Percentiles rank a stretch among this genome's conserved stretches.
These are phyloP conservation scores for Myrica gale DNA, from an alignment of 306 rosid genomes.

Conservation along the genomic window DNA sequence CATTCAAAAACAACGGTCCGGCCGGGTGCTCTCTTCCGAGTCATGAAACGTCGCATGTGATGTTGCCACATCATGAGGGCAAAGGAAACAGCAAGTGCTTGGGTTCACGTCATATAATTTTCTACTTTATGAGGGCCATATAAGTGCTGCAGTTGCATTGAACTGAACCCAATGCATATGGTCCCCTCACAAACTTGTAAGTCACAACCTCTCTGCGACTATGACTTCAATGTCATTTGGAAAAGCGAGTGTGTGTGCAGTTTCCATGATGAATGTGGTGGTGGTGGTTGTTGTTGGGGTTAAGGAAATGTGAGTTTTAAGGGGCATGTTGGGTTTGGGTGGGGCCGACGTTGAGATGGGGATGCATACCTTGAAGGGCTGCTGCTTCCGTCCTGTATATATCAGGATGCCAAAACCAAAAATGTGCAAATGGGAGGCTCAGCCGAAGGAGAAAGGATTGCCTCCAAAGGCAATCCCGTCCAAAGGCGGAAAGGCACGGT, in stretches of 20 bases:
- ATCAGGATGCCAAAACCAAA: background rate
- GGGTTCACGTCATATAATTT: constrained; percentile 48
- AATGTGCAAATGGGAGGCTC: background rate
- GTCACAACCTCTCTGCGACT: constrained; percentile 32
- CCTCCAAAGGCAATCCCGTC: no score
- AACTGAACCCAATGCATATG: constrained; percentile 42
- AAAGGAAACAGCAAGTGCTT: constrained; percentile 37
- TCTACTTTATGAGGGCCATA: constrained; percentile 38
- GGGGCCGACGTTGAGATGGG: constrained; percentile 28
- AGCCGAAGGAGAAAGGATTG: no score
- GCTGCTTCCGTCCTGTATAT: background rate
- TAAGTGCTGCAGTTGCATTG: constrained; percentile 58
- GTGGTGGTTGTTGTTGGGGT: constrained; percentile 28
- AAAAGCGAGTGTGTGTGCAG: constrained; percentile 34
- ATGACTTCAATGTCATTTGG: constrained; percentile 67
- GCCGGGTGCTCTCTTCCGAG: constrained; percentile 26
- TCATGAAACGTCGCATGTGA: constrained; percentile 61
- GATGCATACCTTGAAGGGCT: constrained; percentile 4
- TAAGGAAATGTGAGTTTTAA: constrained; percentile 25
- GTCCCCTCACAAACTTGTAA: constrained; percentile 41
- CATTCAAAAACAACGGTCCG: no score
- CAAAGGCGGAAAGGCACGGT: no score
- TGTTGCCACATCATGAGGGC: constrained; percentile 56
- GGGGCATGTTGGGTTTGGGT: constrained; percentile 29
- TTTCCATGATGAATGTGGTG: constrained; percentile 35